Conservation (phyloP, 2,329 filamentous ascomycete species). For the Septoria linicola region DNA sequence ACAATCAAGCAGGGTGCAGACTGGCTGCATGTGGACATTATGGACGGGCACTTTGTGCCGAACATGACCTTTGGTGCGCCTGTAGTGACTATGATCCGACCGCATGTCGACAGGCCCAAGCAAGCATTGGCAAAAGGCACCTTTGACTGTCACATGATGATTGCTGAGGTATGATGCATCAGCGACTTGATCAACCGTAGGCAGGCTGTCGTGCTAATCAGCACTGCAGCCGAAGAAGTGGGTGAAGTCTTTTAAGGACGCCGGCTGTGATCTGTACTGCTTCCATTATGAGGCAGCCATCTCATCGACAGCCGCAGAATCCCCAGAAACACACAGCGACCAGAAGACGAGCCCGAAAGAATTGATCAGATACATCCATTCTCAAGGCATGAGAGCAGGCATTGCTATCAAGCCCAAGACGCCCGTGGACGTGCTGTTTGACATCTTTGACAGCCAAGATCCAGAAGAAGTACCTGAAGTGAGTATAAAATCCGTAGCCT, state of each 20-base stretch:
- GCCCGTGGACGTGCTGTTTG: slow-evolving; percentile 85
- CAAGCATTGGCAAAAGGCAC: slow-evolving; percentile 75
- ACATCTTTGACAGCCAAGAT: slow-evolving; percentile 73
- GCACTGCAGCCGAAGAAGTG: slow-evolving; percentile 82
- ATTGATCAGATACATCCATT: slow-evolving; percentile 87
- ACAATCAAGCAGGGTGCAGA: slow-evolving; percentile 86
- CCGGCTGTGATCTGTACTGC: slow-evolving; percentile 97
- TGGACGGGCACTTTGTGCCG: slow-evolving; percentile 98
- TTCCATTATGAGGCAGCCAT: slow-evolving; percentile 98
- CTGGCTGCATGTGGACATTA: slow-evolving; percentile 94
- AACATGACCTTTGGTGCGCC: slow-evolving; percentile 97
- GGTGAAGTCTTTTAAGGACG: slow-evolving; percentile 91
- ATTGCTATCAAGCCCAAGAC: slow-evolving; percentile 96
- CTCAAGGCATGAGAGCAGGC: slow-evolving; percentile 81
- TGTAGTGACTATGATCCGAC: slow-evolving; percentile 89
- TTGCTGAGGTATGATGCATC: slow-evolving; percentile 72
- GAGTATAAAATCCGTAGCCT: slow-evolving; percentile 47
- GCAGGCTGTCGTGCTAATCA: slow-evolving; percentile 27
- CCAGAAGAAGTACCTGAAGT: slow-evolving; percentile 84
- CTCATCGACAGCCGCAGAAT: slow-evolving; percentile 76
- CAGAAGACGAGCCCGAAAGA: slow-evolving; percentile 77
- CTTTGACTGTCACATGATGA: slow-evolving; percentile 99
- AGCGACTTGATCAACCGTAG: background rate
- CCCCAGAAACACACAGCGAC: slow-evolving; percentile 67
- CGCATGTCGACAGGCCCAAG: slow-evolving; percentile 74